phyloP scores from a whole-genome alignment of 768 basidiomycete species.

The Mycena venus region DNA sequence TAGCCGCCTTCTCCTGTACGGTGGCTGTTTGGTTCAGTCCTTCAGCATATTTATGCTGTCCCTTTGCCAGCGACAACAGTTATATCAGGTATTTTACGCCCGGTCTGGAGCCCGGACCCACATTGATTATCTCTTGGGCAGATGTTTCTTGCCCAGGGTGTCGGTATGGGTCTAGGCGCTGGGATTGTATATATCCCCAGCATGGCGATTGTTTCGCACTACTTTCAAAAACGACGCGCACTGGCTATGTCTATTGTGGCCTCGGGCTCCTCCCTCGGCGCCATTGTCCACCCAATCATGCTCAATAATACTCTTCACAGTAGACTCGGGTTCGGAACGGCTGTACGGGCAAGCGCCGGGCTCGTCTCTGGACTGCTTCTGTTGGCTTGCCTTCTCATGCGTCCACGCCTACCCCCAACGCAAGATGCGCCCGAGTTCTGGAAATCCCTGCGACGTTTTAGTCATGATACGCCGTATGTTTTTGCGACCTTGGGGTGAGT shows the following conservation, averaged over 20 bases:
- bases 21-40: background rate
- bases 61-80: background rate
- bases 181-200: background rate
- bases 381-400: background rate
- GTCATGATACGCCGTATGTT: background rate
- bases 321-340: background rate
- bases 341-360: background rate
- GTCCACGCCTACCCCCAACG: background rate
- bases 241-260: background rate
- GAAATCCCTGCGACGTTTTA: background rate
- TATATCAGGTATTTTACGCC: background rate
- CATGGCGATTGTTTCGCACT: background rate
- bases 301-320: background rate
- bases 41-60: background rate
- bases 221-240: background rate
- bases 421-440: background rate
- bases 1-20: background rate
- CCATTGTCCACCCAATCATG: background rate
- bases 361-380: background rate
- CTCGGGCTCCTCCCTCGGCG: background rate
- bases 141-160: background rate
- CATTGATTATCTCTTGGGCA: background rate
- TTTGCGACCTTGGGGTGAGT: slow-evolving; percentile 19
- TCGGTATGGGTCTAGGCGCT: background rate
- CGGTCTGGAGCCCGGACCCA: background rate